phyloP scores from a whole-genome alignment of 148 eudicot species.

The Tetragonia tetragonoides region DNA sequence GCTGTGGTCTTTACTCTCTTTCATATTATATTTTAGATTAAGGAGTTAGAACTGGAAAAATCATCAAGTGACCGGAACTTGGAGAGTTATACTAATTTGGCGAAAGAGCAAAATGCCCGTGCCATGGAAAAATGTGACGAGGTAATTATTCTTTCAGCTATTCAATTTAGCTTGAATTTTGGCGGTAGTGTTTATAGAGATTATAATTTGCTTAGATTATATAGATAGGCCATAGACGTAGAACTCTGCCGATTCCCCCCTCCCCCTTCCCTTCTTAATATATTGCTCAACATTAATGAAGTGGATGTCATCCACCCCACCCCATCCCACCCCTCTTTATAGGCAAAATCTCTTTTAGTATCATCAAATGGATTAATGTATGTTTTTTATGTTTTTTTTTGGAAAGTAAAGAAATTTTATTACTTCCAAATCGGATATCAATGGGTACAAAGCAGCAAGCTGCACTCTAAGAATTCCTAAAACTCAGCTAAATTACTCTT shows the following conservation, averaged over 20 bases:
- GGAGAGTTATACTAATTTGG: conserved; percentile 50
- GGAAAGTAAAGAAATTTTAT: too few species aligned
- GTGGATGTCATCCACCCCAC: neutral
- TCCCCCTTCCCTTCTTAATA: neutral
- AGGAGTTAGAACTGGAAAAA: conserved; percentile 64
- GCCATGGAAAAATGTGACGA: conserved; percentile 58
- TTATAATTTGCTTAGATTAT: neutral
- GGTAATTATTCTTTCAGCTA: conserved; percentile 38
- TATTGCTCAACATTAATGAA: neutral
- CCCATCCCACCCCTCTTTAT: neutral
- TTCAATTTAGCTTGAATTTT: neutral
- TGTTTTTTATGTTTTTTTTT: too few species aligned
- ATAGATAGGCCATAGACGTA: neutral
- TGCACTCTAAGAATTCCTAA: too few species aligned
- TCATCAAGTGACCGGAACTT: conserved; percentile 56
- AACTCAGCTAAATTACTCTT: too few species aligned
- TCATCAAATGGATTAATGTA: neutral
- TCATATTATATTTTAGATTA: conserved; percentile 43
- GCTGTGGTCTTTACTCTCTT: neutral
- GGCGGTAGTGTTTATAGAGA: neutral
- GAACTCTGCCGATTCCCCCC: neutral
- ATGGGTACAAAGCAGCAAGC: too few species aligned
- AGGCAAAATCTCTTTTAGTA: neutral
- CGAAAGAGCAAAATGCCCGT: conserved; percentile 50
- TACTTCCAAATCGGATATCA: too few species aligned